Base-by-base conservation (phyloP, 192 early-diverging fungal genomes). In the Coemansia sp. region DNA sequence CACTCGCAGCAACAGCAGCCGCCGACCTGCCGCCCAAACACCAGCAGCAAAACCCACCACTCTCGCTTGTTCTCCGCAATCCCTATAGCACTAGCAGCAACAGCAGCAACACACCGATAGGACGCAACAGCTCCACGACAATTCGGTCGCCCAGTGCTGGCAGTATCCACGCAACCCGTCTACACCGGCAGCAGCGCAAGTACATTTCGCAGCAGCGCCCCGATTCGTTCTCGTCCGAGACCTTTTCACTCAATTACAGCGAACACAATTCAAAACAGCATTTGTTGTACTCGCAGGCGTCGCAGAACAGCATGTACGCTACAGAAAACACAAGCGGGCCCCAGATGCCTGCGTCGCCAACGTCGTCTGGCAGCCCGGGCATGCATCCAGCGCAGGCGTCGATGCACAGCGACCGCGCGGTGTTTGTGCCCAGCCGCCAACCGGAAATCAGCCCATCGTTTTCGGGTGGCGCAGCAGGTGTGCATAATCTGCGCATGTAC, bases 11-110 rank as follows among this genome's bases (percentile, higher is more conserved):
- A 12, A 23, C 52, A 53, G 31, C 58, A 48, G 33, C 61, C 31
- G n/a, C 57, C 58, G 13, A 58, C 40, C 40, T 37, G 6, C 46
- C 21, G 46, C 46, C 20, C 23, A 21, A 49, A 9, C 46, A 45
- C 23, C 61, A 23, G 23, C 60, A 46, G 4, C 62, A 81, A 16
- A 63, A 72, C 58, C 45, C 66, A n/a, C 78, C 78, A 30, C 62
- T 81, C 28, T 75, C 78, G n/a, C 64, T 75, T 13, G 66, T 81
- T 8, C 69, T 81, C 13, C 59, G 71, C 34, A 57, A 26, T 30
- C 55, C 55, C 30, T 34, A 34, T 30, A 34, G 18, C 55, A 33
- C 30, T 30, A 33, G 3, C 7, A 43, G 18, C 40, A 43, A 4
- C 15, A 43, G 40, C 40, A 43, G 40, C 40, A 43, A 13, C 40